Evolutionary conservation across 148 eudicot genomes (phyloP).

Genomic region (Vaccinium macrocarpon): DNA sequence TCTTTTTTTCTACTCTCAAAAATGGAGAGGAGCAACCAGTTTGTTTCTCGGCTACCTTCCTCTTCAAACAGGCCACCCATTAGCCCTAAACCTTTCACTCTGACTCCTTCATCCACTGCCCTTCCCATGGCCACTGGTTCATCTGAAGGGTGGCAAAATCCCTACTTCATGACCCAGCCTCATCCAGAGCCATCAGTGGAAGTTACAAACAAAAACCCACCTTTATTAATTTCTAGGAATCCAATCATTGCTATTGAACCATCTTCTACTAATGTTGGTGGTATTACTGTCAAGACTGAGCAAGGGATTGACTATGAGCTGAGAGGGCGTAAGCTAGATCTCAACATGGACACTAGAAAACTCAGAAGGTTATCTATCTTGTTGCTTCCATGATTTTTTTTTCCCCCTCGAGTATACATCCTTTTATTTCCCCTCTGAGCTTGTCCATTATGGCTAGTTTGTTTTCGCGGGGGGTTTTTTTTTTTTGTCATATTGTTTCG

Average conservation of each 20-base stretch:
- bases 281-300: slow-evolving; percentile 12
- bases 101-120: background rate
- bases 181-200: background rate
- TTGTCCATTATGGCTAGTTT: background rate
- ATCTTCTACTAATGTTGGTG: background rate
- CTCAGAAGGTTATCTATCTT: slow-evolving; percentile 21
- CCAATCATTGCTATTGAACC: background rate
- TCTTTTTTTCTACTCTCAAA: background rate
- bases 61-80: background rate
- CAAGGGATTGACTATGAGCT: slow-evolving; percentile 23
- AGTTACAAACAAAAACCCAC: too few relatives aligned
- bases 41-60: background rate
- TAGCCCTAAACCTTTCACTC: background rate
- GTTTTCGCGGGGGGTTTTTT: background rate
- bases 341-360: slow-evolving; percentile 17
- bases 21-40: slow-evolving; percentile 3
- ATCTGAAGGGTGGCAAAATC: background rate
- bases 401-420: background rate
- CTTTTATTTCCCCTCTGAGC: background rate
- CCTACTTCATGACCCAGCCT: background rate
- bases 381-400: background rate
- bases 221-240: background rate
- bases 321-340: slow-evolving; percentile 11
- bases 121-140: background rate
- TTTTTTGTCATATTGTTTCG: background rate